Evolutionary conservation across 169 alveolate genomes (phyloP), one percentile per base, ranked within the genome.

Genomic region (Besnoitia besnoiti): DNA sequence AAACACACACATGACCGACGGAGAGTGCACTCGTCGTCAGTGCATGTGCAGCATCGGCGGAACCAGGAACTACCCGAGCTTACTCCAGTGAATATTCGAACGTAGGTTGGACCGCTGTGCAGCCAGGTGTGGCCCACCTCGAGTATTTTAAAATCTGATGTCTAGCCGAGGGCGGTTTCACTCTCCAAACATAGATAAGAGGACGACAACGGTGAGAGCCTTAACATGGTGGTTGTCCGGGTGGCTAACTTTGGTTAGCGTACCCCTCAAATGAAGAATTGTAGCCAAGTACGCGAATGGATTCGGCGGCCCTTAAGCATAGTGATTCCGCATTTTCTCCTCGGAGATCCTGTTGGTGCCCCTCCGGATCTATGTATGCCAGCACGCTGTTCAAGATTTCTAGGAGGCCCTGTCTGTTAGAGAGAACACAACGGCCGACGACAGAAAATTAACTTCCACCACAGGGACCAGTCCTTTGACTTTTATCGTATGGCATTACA

Each of bases 221-320:
- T n/a, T n/a, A n/a, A n/a, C n/a, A n/a, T n/a, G n/a, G n/a, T n/a
- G n/a, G n/a, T n/a, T n/a, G n/a, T n/a, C n/a, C n/a, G n/a, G 5
- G 55, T 55, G 24, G 33, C 3, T 55, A 55, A 55, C 27, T 55
- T n/a, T n/a, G 27, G 33, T 55, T 55, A 42, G n/a, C 87, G 47
- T 77, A 85, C 90, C 10, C 42, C 0, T 51, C 79, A 37, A 49
- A 51, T 16, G n/a, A 1, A 19, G 90, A 77, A 4, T 85, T 85
- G 79, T 35, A 85, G 4, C 90, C 90, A 47, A 85, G 76, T 35
- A 85, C 79, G 50, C 51, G 90, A 16, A 85, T n/a, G 50, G 49
- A 30, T n/a, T 50, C 90, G 37, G 79, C 76, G n/a, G 51, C 39
- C 40, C 90, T 19, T 8, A 33, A 37, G 79, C 7, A 85, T 37